Conservation (phyloP, 257 asterid genomes). For the Agastache rugosa region DNA sequence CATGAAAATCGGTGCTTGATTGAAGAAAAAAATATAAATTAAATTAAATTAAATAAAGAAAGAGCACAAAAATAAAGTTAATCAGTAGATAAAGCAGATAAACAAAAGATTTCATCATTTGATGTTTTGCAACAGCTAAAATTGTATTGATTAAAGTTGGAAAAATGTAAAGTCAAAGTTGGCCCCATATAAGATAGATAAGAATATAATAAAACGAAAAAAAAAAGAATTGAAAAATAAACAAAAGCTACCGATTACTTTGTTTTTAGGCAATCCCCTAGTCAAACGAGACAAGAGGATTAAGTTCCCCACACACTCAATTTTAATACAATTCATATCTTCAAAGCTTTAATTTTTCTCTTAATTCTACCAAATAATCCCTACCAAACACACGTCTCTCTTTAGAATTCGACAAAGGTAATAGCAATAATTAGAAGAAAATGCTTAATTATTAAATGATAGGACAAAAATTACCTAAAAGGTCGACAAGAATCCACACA, state of each 20-base stretch:
- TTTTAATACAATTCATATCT: constrained; percentile 50
- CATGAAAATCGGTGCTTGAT: constrained; percentile 7
- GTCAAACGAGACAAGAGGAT: constrained; percentile 49
- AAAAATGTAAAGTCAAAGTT: constrained; percentile 35
- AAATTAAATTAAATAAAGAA: background rate
- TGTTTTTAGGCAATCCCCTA: constrained; percentile 41
- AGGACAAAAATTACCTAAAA: constrained; percentile 18
- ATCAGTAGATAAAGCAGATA: constrained; percentile 38
- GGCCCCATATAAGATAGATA: constrained; percentile 32
- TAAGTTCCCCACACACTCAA: constrained; percentile 26
- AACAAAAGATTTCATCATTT: constrained; percentile 26
- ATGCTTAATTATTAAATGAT: background rate
- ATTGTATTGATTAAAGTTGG: constrained; percentile 34
- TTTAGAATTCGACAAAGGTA: constrained; percentile 23
- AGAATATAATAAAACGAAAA: background rate
- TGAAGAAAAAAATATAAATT: background rate
- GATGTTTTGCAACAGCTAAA: constrained; percentile 32
- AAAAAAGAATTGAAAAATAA: constrained; percentile 40
- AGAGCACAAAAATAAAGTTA: constrained; percentile 39
- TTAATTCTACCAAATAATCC: constrained; percentile 36
- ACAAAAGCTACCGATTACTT: constrained; percentile 44
- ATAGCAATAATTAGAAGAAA: constrained; percentile 23
- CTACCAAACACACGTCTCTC: constrained; percentile 30
- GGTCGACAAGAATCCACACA: background rate
- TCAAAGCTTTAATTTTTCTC: constrained; percentile 25